These are phyloP conservation scores for Serendipita sp. DNA, from an alignment of 768 basidiomycete species.

Conservation along the genomic window DNA sequence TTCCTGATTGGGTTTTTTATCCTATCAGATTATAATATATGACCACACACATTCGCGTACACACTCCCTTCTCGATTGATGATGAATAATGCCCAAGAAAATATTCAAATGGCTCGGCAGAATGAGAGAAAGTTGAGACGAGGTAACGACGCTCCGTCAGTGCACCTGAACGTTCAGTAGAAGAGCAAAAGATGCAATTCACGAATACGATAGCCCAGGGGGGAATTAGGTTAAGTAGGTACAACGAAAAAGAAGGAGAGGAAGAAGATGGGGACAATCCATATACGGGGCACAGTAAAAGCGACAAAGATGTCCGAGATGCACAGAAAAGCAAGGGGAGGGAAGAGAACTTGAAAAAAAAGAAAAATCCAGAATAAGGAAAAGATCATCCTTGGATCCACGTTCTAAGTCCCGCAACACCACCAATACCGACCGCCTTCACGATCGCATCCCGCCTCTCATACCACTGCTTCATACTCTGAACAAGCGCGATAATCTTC, in stretches of 20 bases:
- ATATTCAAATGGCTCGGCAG: too few relatives aligned
- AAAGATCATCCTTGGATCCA: conserved; percentile 3
- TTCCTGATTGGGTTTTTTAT: background rate
- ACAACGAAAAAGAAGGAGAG: background rate
- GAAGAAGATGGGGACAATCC: background rate
- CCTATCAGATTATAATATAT: background rate
- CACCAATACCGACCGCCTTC: conserved; percentile 33
- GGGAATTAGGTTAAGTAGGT: background rate
- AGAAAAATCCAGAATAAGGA: background rate
- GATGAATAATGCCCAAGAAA: too few relatives aligned
- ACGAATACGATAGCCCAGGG: background rate
- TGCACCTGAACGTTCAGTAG: background rate
- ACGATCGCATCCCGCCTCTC: conserved; percentile 50
- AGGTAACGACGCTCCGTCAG: background rate
- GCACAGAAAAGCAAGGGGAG: background rate
- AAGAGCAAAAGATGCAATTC: background rate
- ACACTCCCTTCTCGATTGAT: too few relatives aligned
- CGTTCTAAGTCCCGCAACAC: background rate
- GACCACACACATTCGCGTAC: too few relatives aligned
- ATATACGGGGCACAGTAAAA: background rate
- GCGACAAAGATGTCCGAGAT: background rate
- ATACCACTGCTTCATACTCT: conserved; percentile 64
- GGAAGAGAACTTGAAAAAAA: background rate
- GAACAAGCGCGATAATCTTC: conserved; percentile 67
- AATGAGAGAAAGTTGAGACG: too few relatives aligned